phyloP scores from a whole-genome alignment of 2,329 filamentous ascomycete genomes.

The Talaromyces sp. region DNA sequence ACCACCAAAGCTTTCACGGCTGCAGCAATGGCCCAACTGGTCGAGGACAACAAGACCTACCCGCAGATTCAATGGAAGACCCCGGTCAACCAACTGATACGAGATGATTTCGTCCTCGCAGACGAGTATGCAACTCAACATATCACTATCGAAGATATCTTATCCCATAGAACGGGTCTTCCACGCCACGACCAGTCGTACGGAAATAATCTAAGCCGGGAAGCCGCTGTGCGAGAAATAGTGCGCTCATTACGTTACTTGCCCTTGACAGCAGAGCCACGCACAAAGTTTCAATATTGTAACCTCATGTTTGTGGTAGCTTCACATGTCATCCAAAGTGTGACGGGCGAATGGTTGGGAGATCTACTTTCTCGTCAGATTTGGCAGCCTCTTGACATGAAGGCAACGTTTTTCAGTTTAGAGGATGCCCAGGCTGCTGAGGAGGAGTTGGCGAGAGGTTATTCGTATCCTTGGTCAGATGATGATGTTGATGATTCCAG shows the following conservation, averaged over 20 bases:
- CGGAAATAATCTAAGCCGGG: constrained; percentile 9
- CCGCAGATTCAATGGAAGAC: constrained; percentile 32
- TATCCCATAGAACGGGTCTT: constrained; percentile 29
- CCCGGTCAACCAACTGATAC: constrained; percentile 31
- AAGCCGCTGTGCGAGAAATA: constrained; percentile 31
- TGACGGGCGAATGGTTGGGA: constrained; percentile 32
- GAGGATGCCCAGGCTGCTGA: constrained; percentile 27
- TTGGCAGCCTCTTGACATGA: constrained; percentile 41
- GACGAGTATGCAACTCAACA: constrained; percentile 21
- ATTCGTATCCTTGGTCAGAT: constrained; percentile 17
- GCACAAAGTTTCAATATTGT: constrained; percentile 46
- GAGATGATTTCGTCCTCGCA: constrained; percentile 26
- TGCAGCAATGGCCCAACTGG: constrained; percentile 45
- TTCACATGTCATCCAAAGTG: constrained; percentile 42
- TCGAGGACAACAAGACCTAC: constrained; percentile 23
- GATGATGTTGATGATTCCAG: background rate
- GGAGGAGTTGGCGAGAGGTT: constrained; percentile 22
- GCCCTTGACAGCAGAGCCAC: constrained; percentile 36
- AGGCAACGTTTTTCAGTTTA: constrained; percentile 32
- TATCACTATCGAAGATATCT: constrained; percentile 27
- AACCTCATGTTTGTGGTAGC: constrained; percentile 51
- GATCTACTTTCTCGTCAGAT: constrained; percentile 32
- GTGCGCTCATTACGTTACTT: constrained; percentile 43
- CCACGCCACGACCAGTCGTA: constrained; percentile 22
- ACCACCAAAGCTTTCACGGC: constrained; percentile 54